Evolutionary conservation across 2,329 filamentous ascomycete genomes (phyloP).

Genomic region (Penicillium sp.): DNA sequence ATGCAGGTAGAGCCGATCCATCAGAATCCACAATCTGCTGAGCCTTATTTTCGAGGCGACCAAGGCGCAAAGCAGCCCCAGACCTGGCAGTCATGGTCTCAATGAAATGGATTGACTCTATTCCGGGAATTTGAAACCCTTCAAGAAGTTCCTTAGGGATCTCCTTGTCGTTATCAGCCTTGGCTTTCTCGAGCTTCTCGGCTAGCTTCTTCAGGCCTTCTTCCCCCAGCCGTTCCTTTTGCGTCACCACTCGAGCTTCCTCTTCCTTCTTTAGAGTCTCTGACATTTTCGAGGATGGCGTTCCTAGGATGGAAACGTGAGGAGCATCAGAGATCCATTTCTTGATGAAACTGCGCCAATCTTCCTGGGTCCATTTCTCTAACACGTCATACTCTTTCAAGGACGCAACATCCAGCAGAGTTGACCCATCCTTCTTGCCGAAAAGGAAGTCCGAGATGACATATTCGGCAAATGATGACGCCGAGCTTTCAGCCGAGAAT

Average conservation of each 20-base stretch:
- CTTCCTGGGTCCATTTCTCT: conserved; percentile 76
- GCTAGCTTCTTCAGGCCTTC: conserved; percentile 78
- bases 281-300: conserved; percentile 79
- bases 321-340: conserved; percentile 85
- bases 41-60: conserved; percentile 68
- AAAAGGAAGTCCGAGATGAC: conserved; percentile 94
- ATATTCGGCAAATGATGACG: conserved; percentile 79
- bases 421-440: conserved; percentile 81
- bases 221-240: conserved; percentile 79
- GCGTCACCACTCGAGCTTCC: conserved; percentile 74
- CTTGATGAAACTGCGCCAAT: conserved; percentile 82
- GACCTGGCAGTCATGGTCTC: conserved; percentile 82
- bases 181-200: conserved; percentile 78
- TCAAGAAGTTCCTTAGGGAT: conserved; percentile 84
- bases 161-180: conserved; percentile 83
- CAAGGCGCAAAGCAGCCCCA: conserved; percentile 75
- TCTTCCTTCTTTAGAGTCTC: conserved; percentile 83
- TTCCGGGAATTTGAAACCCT: conserved; percentile 78
- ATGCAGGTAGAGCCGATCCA: conserved; percentile 70
- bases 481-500: conserved; percentile 79
- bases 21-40: conserved; percentile 78
- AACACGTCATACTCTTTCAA: conserved; percentile 67
- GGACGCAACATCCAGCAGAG: conserved; percentile 63
- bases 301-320: conserved; percentile 86
- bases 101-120: conserved; percentile 94